phyloP scores from a whole-genome alignment of 345 rosid genomes.

The Euphorbia lathyris region DNA sequence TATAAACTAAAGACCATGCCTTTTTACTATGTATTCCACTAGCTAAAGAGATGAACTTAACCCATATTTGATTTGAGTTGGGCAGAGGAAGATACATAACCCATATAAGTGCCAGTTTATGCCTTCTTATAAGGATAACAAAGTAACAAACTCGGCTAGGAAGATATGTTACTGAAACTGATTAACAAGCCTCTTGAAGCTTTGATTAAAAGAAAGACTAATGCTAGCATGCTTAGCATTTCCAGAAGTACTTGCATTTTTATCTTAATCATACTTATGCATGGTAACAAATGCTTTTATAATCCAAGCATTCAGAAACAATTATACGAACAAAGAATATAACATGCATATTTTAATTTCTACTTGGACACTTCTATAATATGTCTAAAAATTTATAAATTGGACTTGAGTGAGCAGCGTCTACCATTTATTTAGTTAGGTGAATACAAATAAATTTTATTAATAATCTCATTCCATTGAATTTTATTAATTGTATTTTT shows the following conservation, averaged over 20 bases:
- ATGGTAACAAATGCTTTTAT: not conserved
- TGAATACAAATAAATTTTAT: too few relatives aligned
- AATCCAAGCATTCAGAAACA: not conserved
- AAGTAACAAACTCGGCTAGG: too few relatives aligned
- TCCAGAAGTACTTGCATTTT: not conserved
- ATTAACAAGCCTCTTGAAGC: not conserved
- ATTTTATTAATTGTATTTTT: too few relatives aligned
- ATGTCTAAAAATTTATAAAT: too few relatives aligned
- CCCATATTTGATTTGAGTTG: not conserved
- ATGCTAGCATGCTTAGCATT: not conserved
- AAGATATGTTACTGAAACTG: too few relatives aligned
- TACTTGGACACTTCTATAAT: too few relatives aligned
- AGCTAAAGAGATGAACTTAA: not conserved
- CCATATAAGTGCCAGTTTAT: not conserved
- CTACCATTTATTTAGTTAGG: too few relatives aligned
- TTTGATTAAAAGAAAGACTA: not conserved
- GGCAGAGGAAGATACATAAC: not conserved
- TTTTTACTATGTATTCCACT: not conserved
- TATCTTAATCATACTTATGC: too few relatives aligned
- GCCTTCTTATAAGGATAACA: not conserved
- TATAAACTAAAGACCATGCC: not conserved
- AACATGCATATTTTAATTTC: too few relatives aligned
- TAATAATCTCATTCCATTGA: too few relatives aligned
- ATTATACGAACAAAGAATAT: too few relatives aligned
- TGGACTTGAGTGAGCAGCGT: too few relatives aligned